Base-by-base conservation (phyloP, 1,139 yeast species). In the Scheffersomyces insectosa region DNA sequence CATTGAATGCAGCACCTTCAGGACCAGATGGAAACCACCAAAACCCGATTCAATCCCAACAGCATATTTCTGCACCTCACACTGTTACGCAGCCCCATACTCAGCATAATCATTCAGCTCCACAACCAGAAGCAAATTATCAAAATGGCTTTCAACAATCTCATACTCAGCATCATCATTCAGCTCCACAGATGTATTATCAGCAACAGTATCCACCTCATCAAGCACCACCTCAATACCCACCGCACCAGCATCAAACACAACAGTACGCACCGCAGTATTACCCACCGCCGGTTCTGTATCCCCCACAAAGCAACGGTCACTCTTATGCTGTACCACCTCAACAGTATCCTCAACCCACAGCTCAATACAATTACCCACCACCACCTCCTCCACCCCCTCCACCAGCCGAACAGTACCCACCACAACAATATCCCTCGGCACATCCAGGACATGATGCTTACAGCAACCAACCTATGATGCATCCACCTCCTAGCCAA, bases 111-210 rank as follows among this genome's bases (percentile, higher is more conserved):
- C 44, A 16, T 12, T 41, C 25, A 16, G 35, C 23, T 28, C 43
- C 28, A 20, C 40, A 32, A 3, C 37, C 39, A n/a, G 39, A 30
- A 10, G 37, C 32, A 13, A 37, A 4, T 38, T 27, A 13, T 35
- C 28, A 7, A 20, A 37, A 5, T 11, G 30, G 7, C 12, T 28
- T 5, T n/a, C 44, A 43, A 23, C 57, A 49, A 33, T 49, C 41
- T 30, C 52, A 48, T 30, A 46, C 44, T 2, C 54, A 51, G 36
- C 52, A 49, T 36, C 49, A 10, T 14, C 34, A 20, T 20, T 20
- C 46, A 31, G 48, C 50, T 28, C 53, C 48, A 41, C 39, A 23
- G 31, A 33, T 38, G 7, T 34, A 37, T 15, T 35, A 36, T 8
- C 44, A 37, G 10, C 39, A 33, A 14, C 38, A 28, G 6, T 35